These are phyloP conservation scores for Phialocephala sp. DNA, from an alignment of 2,329 filamentous ascomycete species.

Conservation along the genomic window DNA sequence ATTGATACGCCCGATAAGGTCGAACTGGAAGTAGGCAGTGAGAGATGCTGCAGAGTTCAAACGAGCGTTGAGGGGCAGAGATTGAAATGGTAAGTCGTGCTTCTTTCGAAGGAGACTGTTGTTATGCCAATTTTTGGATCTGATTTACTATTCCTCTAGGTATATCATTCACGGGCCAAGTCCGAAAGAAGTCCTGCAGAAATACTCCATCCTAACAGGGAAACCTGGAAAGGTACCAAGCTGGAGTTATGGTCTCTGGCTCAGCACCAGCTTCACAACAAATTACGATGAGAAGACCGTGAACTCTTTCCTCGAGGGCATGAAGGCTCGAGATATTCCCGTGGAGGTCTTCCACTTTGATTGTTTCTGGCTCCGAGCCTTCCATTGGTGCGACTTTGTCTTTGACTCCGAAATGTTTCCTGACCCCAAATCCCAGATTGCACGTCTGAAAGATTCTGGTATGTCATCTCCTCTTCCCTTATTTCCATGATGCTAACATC, in stretches of 20 bases:
- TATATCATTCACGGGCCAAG: conserved; percentile 75
- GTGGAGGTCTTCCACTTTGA: conserved; percentile 68
- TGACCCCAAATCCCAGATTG: conserved; percentile 60
- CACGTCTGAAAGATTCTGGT: conserved; percentile 55
- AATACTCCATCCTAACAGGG: conserved; percentile 72
- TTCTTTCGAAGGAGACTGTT: background rate
- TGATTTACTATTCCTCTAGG: conserved; percentile 25
- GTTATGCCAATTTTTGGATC: background rate
- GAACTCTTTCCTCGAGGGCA: conserved; percentile 61
- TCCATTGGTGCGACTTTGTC: conserved; percentile 69
- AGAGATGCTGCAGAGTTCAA: conserved; percentile 73
- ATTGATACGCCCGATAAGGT: conserved; percentile 73
- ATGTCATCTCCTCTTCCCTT: background rate
- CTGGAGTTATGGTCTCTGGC: conserved; percentile 79
- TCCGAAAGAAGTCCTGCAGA: conserved; percentile 72
- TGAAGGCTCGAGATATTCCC: conserved; percentile 60
- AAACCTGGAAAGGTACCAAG: conserved; percentile 67
- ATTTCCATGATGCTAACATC: conserved; percentile 51
- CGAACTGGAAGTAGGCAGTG: conserved; percentile 75
- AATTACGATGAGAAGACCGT: conserved; percentile 65
- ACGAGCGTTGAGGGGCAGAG: conserved; percentile 71
- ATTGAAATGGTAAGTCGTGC: conserved; percentile 60
- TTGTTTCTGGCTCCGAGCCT: conserved; percentile 67
- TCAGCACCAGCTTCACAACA: conserved; percentile 73
- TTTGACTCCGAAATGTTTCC: conserved; percentile 64